A percentile compares a stretch with the other conserved stretches of the same genome.
Conservation (phyloP, 73 alveolate species). For the Paraurostyla sp. region DNA sequence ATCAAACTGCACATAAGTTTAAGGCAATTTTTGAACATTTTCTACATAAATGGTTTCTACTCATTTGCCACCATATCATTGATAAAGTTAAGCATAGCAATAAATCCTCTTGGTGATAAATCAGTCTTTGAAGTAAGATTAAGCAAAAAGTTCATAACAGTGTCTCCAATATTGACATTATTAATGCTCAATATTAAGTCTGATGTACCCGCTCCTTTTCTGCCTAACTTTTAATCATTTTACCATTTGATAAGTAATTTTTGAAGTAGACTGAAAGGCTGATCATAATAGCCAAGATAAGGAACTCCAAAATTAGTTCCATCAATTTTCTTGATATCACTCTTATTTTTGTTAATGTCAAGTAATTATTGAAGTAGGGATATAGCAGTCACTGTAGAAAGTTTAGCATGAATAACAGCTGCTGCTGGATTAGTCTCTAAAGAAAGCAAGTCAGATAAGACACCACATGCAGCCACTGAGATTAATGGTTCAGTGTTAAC, state of each 20-base stretch:
- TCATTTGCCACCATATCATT: conserved; percentile 91
- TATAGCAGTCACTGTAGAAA: conserved; percentile 45
- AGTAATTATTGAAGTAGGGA: conserved; percentile 71
- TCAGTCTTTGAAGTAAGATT: conserved; percentile 90
- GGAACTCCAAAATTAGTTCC: conserved; percentile 97
- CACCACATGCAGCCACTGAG: conserved; percentile 81
- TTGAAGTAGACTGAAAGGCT: conserved; percentile 84
- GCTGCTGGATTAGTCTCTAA: conserved; percentile 64
- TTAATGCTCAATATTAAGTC: conserved; percentile 76
- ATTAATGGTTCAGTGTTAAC: conserved; percentile 71
- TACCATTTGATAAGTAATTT: conserved; percentile 76
- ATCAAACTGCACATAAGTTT: conserved; percentile 86
- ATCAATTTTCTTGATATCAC: conserved; percentile 93
- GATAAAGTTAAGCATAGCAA: conserved; percentile 89
- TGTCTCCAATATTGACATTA: conserved; percentile 86
- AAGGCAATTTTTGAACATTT: conserved; percentile 89
- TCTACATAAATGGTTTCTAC: conserved; percentile 87
- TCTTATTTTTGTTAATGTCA: conserved; percentile 72
- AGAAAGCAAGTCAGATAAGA: conserved; percentile 89
- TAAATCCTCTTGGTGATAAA: conserved; percentile 96
- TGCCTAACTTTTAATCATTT: conserved; percentile 68
- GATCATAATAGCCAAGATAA: conserved; percentile 91
- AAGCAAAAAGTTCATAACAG: conserved; percentile 84
- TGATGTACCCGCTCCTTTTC: conserved; percentile 64
- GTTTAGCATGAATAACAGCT: conserved; percentile 46